A percentile compares a stretch with the other conserved stretches of the same genome.
Conservation (phyloP, 805 yeast genomes). For the Wickerhamomyces pijperi region DNA sequence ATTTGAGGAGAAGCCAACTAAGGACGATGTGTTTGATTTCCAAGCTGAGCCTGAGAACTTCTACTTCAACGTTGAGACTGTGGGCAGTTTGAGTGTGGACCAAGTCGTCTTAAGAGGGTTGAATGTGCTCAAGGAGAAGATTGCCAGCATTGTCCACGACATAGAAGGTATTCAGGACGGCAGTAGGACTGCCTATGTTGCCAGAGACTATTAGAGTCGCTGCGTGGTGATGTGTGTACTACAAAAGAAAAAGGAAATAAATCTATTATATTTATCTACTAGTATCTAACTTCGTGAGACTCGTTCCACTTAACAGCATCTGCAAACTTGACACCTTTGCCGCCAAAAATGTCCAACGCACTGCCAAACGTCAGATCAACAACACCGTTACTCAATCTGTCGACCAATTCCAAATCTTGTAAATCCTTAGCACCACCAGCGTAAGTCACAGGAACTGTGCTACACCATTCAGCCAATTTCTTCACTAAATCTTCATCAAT, state of each 20-base stretch:
- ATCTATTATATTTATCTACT: too few species aligned
- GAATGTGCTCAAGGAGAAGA: constrained; percentile 75
- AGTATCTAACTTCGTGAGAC: constrained; percentile 7
- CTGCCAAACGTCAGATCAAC: constrained; percentile 93
- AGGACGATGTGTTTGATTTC: constrained; percentile 79
- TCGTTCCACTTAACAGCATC: constrained; percentile 73
- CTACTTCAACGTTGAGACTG: constrained; percentile 85
- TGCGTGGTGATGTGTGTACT: too few species aligned
- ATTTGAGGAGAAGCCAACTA: constrained; percentile 92
- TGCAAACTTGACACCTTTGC: constrained; percentile 59
- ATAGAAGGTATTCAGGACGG: constrained; percentile 38
- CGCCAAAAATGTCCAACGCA: constrained; percentile 92
- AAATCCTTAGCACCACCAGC: constrained; percentile 93
- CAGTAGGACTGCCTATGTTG: constrained; percentile 32
- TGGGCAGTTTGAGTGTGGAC: constrained; percentile 80
- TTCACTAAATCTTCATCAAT: constrained; percentile 72
- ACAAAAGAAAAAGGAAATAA: too few species aligned
- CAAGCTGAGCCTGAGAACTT: constrained; percentile 71
- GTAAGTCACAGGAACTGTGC: constrained; percentile 68
- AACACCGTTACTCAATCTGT: constrained; percentile 58
- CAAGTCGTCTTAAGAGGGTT: constrained; percentile 83
- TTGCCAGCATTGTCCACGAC: constrained; percentile 78
- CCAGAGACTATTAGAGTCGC: constrained; percentile 2
- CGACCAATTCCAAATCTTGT: constrained; percentile 57
- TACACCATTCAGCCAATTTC: constrained; percentile 62